Base-by-base conservation (phyloP, 345 rosid genomes). In the Salix suchowensis region DNA sequence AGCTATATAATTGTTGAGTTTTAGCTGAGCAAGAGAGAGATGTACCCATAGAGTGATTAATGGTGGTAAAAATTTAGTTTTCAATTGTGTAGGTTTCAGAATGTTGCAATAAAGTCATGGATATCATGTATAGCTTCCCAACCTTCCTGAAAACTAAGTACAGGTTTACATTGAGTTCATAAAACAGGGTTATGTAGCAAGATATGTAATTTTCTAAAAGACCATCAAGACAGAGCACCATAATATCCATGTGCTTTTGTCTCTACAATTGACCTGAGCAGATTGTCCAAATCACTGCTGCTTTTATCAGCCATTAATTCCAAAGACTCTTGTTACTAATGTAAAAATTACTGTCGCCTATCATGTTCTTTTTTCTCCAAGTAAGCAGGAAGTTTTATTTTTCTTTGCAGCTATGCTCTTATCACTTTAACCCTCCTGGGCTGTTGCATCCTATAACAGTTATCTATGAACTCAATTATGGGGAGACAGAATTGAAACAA, bases 401-500 rank as follows among this genome's bases (percentile, higher is more conserved):
- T 67, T 75, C 64, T 67, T 84, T 86, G 77, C 94, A 95, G 98
- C 76, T 93, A 72, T 85, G 28, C 42, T 82, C 89, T 0, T 91
- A 84, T 84, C 97, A 93, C 83, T 91, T 90, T 76, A 82, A 70
- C 84, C 96, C 93, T 37, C 90, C 94, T 24, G 94, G 94, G 36
- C 48, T 91, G 30, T 80, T 87, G 81, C 97, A 90, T 84, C 98
- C 97, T 70, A 32, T 95, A 71, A 95, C 93, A 40, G 86, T 85
- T 19, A 86, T 89, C 76, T 95, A 95, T 81, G 94, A 95, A 84
- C 97, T 93, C 78, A 87, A 86, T 82, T 93, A 91, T 76, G 97
- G 97, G 70, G 97, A 95, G 90, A 84, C 92, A 42, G 96, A 93
- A 85, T 78, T 90, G 88, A 93, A 89, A 83, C 98, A 93, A 93